These are phyloP conservation scores for Fusarium brevicatenulatum DNA, from an alignment of 2,329 filamentous ascomycete species.

Conservation along the genomic window DNA sequence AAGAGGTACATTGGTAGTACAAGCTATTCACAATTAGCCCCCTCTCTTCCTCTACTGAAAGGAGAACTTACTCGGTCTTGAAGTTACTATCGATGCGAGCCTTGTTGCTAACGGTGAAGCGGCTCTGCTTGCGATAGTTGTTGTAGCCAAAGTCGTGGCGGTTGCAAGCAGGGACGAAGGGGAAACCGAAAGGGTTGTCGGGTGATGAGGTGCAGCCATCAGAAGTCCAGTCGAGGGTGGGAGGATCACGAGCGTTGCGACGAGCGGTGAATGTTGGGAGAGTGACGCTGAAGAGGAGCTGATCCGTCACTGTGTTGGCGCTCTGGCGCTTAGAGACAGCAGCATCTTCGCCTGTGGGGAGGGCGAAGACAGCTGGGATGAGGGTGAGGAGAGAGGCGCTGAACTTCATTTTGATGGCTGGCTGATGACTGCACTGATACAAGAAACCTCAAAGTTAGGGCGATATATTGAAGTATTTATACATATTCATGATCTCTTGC, in stretches of 20 bases:
- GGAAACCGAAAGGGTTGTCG: slow-evolving; percentile 57
- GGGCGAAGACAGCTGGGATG: slow-evolving; percentile 38
- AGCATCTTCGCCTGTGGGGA: slow-evolving; percentile 26
- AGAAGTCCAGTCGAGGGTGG: slow-evolving; percentile 53
- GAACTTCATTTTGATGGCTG: slow-evolving; percentile 48
- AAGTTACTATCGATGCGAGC: slow-evolving; percentile 62
- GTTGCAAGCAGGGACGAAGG: slow-evolving; percentile 57
- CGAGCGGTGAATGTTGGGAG: slow-evolving; percentile 55
- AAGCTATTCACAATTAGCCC: slow-evolving; percentile 38
- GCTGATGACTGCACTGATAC: not conserved
- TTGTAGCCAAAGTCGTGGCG: slow-evolving; percentile 68
- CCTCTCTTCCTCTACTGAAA: too few species aligned
- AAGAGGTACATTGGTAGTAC: slow-evolving; percentile 49
- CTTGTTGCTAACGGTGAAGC: slow-evolving; percentile 57
- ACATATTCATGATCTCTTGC: not conserved
- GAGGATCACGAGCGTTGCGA: slow-evolving; percentile 53
- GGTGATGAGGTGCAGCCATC: slow-evolving; percentile 56
- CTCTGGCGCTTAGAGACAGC: slow-evolving; percentile 37
- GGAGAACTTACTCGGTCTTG: slow-evolving; percentile 50
- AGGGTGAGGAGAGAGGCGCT: slow-evolving; percentile 36
- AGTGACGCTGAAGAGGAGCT: slow-evolving; percentile 56
- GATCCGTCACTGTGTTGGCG: slow-evolving; percentile 53
- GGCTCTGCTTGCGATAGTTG: slow-evolving; percentile 61
- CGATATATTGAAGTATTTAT: slow-evolving; percentile 19
- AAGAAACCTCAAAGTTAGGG: too few species aligned